Conservation (phyloP, 177 flowering plant species). For the Vitis hybrid region DNA sequence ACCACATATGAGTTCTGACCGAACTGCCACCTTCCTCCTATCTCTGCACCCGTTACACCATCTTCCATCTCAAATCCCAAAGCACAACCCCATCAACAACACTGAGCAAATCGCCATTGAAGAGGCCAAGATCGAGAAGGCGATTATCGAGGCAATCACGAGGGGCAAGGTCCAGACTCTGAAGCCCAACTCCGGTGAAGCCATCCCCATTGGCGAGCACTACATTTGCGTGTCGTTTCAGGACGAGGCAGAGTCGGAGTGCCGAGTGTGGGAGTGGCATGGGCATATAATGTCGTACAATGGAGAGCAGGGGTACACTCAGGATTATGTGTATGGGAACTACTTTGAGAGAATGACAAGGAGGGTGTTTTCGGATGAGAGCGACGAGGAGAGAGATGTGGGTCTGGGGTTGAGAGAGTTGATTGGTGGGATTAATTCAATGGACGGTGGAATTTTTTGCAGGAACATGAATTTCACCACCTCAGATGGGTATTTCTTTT, state of each 20-base stretch:
- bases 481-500: too few species aligned
- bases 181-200: constrained; percentile 37
- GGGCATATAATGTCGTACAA: constrained; percentile 91
- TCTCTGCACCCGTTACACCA: too few species aligned
- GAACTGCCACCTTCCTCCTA: too few species aligned
- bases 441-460: constrained; percentile 59
- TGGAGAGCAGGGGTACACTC: constrained; percentile 72
- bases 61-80: too few species aligned
- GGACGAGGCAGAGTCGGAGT: constrained; percentile 63
- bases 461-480: constrained; percentile 38
- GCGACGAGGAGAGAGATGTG: constrained; percentile 28
- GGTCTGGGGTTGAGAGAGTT: constrained; percentile 74
- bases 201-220: constrained; percentile 74
- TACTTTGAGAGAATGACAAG: constrained; percentile 70
- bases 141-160: too few species aligned
- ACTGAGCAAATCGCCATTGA: too few species aligned
- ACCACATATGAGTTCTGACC: too few species aligned
- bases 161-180: too few species aligned
- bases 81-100: too few species aligned
- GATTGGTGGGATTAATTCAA: constrained; percentile 49
- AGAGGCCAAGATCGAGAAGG: too few species aligned
- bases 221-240: constrained; percentile 83
- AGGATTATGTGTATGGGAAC: constrained; percentile 93
- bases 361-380: constrained; percentile 3
- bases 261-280: constrained; percentile 99